Conservation (phyloP, 2,329 filamentous ascomycete genomes). For the Scedosporium apiospermum region DNA sequence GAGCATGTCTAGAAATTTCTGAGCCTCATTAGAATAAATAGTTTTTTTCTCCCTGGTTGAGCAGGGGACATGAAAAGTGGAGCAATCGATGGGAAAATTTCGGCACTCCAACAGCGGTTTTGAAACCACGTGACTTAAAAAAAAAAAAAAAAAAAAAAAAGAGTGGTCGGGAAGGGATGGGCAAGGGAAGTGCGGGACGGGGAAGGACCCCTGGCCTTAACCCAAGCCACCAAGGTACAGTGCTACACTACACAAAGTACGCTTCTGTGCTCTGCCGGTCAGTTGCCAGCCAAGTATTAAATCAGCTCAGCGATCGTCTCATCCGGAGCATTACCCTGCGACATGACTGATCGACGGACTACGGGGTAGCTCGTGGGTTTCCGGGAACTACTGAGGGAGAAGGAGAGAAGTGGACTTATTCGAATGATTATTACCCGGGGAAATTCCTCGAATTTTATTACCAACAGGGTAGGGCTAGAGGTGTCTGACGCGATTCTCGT, state of each 20-base stretch:
- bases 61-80: background rate
- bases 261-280: too few relatives aligned
- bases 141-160: background rate
- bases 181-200: background rate
- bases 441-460: too few relatives aligned
- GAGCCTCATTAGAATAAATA: background rate
- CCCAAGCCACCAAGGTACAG: too few relatives aligned
- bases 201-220: background rate
- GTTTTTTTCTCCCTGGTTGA: background rate
- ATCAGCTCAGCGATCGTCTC: too few relatives aligned
- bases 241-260: too few relatives aligned
- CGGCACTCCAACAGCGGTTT: background rate
- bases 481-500: background rate
- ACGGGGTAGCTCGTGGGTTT: background rate
- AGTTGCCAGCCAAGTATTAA: too few relatives aligned
- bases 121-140: background rate
- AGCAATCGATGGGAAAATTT: background rate
- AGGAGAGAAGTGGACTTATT: slow-evolving; percentile 14
- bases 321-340: background rate
- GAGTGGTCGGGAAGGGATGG: background rate
- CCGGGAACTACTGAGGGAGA: background rate
- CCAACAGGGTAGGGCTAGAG: background rate
- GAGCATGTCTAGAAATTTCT: slow-evolving; percentile 9
- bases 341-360: slow-evolving; percentile 1
- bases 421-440: slow-evolving; percentile 6